Base-by-base conservation (phyloP, 495 filamentous ascomycete species). In the Symbiotaphrina buchneri region DNA sequence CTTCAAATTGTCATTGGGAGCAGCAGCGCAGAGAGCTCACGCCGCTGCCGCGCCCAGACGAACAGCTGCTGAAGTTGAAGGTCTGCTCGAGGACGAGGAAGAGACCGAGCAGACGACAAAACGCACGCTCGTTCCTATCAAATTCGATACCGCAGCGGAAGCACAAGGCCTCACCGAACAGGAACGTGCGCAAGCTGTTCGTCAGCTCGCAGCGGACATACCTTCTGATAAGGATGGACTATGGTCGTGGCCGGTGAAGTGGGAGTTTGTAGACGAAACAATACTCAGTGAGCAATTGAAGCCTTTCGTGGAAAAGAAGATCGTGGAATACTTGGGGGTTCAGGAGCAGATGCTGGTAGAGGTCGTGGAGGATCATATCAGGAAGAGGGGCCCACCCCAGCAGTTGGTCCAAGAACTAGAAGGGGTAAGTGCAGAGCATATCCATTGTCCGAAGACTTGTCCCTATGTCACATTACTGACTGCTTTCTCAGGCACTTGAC, bases 291-390 rank as follows among this genome's bases (percentile, higher is more conserved):
- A 92, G 40, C 82, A 94, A 51, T 65, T 99, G 44, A 71, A 74
- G 47, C 82, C 84, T 10, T 95, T 93, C 51, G 81, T 94, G 31
- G 85, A 91, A 59, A 92, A 92, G 66, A 95, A 93, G 62, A 78
- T 95, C 33, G 71, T 95, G 35, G 90, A 95, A 48, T 90, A 82
- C 45, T 59, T 99, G 24, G 87, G 87, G 32, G 79, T 99, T 33
- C 83, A 94, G 52, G 87, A 99, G 54, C 79, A 93, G 53, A 73
- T 92, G 55, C 56, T 95, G 31, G 80, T 99, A 19, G 82, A 93
- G 44, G 71, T 90, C 38, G 83, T 94, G 28, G 71, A 92, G 42
- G 75, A 80, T 38, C 77, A 87, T 54, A 56, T 99, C 31, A 65
- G 74, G 30, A 78, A 76, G 43, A 69, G 74, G 42, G 72, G 68